These are phyloP conservation scores for Pythium aquatile DNA, from an alignment of 352 stramenopile genomes.

Conservation along the genomic window DNA sequence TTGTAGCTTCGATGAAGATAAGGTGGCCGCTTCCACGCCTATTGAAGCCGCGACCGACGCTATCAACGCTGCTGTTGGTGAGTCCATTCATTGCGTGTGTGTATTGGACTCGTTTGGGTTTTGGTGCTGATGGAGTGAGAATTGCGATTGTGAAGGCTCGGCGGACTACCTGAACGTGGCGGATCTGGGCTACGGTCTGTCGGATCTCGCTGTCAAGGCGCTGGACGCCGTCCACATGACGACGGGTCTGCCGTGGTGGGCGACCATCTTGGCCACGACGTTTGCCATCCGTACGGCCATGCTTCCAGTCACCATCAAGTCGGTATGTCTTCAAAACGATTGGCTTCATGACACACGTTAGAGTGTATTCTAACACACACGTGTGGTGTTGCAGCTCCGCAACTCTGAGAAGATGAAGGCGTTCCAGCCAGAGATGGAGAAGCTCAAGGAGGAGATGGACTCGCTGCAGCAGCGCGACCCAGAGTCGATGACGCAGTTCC, in stretches of 20 bases:
- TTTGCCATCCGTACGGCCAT: slow-evolving; percentile 67
- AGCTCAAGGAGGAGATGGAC: slow-evolving; percentile 71
- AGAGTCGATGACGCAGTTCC: slow-evolving; percentile 59
- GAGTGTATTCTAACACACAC: too few species aligned
- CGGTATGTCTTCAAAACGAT: slow-evolving; percentile 35
- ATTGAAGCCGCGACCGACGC: slow-evolving; percentile 44
- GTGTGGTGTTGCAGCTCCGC: slow-evolving; percentile 43
- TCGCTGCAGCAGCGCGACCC: slow-evolving; percentile 39
- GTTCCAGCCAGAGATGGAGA: slow-evolving; percentile 84
- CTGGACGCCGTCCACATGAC: slow-evolving; percentile 76
- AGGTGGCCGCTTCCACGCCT: slow-evolving; percentile 35
- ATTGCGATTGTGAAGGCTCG: slow-evolving; percentile 28
- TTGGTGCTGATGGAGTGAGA: slow-evolving; percentile 2
- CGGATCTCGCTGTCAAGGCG: slow-evolving; percentile 69
- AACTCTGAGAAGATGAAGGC: slow-evolving; percentile 85
- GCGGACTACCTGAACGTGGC: slow-evolving; percentile 54
- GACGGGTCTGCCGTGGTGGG: slow-evolving; percentile 86
- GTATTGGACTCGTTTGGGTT: neutral
- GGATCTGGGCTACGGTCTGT: slow-evolving; percentile 69
- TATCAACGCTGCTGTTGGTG: slow-evolving; percentile 43
- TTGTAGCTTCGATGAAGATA: slow-evolving; percentile 41
- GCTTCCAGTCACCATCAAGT: slow-evolving; percentile 78
- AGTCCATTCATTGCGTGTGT: neutral
- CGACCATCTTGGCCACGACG: slow-evolving; percentile 82
- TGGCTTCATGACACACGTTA: too few species aligned